Conservation (phyloP, 2,329 filamentous ascomycete species). For the Diplodia scrobiculata region DNA sequence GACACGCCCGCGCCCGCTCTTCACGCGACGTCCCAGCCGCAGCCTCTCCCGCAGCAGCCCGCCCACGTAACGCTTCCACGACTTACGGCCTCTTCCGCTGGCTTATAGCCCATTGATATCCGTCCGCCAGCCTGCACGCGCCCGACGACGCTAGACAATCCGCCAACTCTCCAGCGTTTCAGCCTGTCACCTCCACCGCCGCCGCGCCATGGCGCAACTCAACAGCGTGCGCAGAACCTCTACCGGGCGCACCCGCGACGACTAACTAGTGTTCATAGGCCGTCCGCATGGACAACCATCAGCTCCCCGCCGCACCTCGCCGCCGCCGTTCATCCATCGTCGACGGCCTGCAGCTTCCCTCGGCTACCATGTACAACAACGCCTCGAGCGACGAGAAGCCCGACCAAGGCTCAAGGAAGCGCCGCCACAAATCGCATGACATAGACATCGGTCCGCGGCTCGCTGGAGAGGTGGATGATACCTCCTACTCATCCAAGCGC, state of each 20-base stretch:
- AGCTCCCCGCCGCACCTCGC: background rate
- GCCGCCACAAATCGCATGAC: conserved; percentile 24
- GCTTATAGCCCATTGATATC: conserved; percentile 16
- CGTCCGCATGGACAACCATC: background rate
- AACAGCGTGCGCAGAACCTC: conserved; percentile 22
- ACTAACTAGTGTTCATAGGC: background rate
- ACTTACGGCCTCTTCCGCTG: conserved; percentile 11
- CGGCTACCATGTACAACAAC: conserved; percentile 16
- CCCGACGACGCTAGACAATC: background rate
- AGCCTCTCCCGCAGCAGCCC: conserved; percentile 5
- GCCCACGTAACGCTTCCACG: conserved; percentile 10
- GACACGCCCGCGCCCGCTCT: conserved; percentile 15
- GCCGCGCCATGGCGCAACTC: conserved; percentile 16
- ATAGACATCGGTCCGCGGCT: conserved; percentile 1
- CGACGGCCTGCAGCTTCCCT: conserved; percentile 27
- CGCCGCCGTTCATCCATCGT: conserved; percentile 18
- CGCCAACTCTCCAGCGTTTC: conserved; percentile 18
- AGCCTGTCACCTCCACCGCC: background rate
- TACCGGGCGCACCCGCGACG: background rate
- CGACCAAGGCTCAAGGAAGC: conserved; percentile 16
- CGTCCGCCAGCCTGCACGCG: conserved; percentile 1
- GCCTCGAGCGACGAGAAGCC: conserved; percentile 3
- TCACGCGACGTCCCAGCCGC: conserved; percentile 5
- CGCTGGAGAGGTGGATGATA: conserved; percentile 8
- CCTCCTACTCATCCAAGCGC: conserved; percentile 30